Evolutionary conservation across 1,284 basidiomycete genomes (phyloP), one percentile per base, ranked within the genome.

Genomic region (Ceraceosorus guamensis): DNA sequence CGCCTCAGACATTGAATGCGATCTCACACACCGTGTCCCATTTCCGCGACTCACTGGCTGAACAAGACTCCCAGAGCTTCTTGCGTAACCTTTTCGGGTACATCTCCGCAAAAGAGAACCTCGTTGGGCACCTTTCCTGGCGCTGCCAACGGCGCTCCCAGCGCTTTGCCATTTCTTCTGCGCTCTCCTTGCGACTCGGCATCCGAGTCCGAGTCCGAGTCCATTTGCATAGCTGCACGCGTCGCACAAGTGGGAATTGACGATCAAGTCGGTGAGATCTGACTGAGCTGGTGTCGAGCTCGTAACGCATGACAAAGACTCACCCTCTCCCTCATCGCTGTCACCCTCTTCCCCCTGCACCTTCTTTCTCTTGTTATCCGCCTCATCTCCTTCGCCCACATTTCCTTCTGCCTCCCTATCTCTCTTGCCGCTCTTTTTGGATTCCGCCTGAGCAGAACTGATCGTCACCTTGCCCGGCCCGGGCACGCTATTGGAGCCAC

Each of bases 61-160:
- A 91, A 90, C 16, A 91, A 78, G n/a, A 88, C 85, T 6, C 84
- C 83, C 31, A 90, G 80, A 43, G 88, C 84, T 59, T 86, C 85
- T 66, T 87, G 84, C 24, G 86, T 87, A 33, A 89, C 85, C 73
- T 89, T 87, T 73, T 84, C 83, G 1, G 87, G 87, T 35, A 89
- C 78, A 76, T 88, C 88, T 59, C 85, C 84, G 78, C 87, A 88
- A 34, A 56, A 41, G 7, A 56, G 55, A 16, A 45, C 30, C 8
- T 11, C 7, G 30, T 50, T 50, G 35, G 46, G 10, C n/a, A 32
- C 46, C 5, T 43, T 43, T 4, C 53, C 48, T 5, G 45, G 8
- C 16, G 14, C 16, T 6, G 53, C 6, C 34, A 11, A 30, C 30
- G 53, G 53, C 18, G 53, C 35, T 4, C 47, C 32, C 37, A 32